phyloP scores from a whole-genome alignment of 2,329 filamentous ascomycete genomes.

The Xylariales sp. region DNA sequence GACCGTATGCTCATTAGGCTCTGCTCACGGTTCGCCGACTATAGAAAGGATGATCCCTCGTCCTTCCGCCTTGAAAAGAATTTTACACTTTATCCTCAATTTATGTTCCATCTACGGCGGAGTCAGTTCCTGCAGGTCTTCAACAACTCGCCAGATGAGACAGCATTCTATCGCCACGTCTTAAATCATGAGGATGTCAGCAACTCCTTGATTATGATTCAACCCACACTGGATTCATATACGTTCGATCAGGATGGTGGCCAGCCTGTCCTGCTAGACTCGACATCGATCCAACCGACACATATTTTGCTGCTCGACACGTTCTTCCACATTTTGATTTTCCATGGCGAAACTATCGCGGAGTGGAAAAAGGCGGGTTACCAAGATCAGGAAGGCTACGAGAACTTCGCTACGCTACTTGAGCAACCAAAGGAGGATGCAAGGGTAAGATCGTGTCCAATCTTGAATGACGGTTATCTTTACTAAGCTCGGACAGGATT shows the following conservation, averaged over 20 bases:
- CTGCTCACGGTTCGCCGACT: constrained; percentile 96
- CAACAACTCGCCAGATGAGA: constrained; percentile 99
- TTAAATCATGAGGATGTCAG: constrained; percentile 97
- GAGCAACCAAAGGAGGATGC: constrained; percentile 97
- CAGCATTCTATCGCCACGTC: constrained; percentile 97
- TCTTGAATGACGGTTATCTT: constrained; percentile 15
- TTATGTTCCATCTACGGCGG: constrained; percentile 98
- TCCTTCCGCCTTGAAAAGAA: constrained; percentile 98
- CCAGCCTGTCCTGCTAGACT: constrained; percentile 93
- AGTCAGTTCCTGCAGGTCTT: constrained; percentile 99
- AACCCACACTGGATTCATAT: constrained; percentile 96
- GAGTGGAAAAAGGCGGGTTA: constrained; percentile 99
- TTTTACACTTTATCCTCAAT: constrained; percentile 98
- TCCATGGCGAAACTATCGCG: constrained; percentile 97
- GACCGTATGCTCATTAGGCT: constrained; percentile 97
- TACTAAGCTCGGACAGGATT: constrained; percentile 69
- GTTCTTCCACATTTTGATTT: constrained; percentile 99
- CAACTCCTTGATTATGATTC: constrained; percentile 98
- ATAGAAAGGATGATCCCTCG: constrained; percentile 96
- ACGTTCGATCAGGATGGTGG: constrained; percentile 95
- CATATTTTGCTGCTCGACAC: constrained; percentile 96
- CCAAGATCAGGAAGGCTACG: constrained; percentile 97
- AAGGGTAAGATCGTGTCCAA: constrained; percentile 68
- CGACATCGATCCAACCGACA: constrained; percentile 92
- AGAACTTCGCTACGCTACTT: constrained; percentile 89